These are phyloP conservation scores for Nannochloris sp. DNA, from an alignment of 139 green algal genomes.

Conservation along the genomic window DNA sequence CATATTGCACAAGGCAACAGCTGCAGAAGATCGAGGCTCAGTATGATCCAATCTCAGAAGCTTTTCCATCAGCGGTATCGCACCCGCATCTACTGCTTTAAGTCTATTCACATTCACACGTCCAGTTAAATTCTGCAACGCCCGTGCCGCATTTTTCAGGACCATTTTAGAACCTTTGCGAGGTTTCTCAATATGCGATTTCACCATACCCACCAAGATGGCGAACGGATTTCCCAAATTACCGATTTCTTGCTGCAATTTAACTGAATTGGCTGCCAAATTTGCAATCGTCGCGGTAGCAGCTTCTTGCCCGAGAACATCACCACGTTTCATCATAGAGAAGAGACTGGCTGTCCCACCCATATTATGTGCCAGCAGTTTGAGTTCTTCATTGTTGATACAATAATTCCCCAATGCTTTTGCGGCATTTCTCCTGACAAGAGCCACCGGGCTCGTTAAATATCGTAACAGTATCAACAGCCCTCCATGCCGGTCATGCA, in stretches of 20 bases:
- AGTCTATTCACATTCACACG: background rate
- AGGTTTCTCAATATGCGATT: background rate
- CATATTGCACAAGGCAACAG: conserved; percentile 1
- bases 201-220: background rate
- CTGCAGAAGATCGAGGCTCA: background rate
- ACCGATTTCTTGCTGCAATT: conserved; percentile 9
- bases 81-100: background rate
- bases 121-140: conserved; percentile 23
- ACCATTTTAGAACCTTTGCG: background rate
- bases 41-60: background rate
- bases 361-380: background rate
- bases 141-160: conserved; percentile 25
- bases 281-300: conserved; percentile 24
- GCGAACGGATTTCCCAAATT: background rate
- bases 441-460: background rate
- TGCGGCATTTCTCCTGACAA: background rate
- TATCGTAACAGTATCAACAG: background rate
- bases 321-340: conserved; percentile 2
- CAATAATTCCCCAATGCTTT: conserved; percentile 3
- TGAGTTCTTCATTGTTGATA: background rate
- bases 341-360: background rate
- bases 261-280: conserved; percentile 24
- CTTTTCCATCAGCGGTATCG: conserved; percentile 6
- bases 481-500: background rate
- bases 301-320: conserved; percentile 15